Evolutionary conservation across 148 eudicot genomes (phyloP).

Genomic region (Vaccinium myrtillus): DNA sequence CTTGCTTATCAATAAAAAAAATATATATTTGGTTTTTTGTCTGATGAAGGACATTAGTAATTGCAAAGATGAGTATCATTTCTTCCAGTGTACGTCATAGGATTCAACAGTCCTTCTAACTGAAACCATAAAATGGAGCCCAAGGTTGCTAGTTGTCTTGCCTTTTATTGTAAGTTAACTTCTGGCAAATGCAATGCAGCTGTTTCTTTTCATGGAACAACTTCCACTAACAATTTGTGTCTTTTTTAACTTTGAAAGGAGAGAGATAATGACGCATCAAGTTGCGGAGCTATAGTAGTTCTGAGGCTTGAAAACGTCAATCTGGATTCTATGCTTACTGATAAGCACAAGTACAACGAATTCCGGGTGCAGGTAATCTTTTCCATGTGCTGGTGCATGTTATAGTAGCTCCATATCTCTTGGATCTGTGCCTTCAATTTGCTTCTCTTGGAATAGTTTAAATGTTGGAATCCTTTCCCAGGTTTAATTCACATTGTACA

Average conservation of each 20-base stretch:
- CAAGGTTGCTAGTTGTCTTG: not conserved
- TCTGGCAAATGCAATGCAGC: not conserved
- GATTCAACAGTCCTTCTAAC: not conserved
- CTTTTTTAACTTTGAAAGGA: conserved; percentile 27
- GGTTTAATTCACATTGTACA: not conserved
- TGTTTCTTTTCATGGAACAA: not conserved
- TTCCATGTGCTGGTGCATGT: not conserved
- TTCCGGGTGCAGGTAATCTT: conserved; percentile 67
- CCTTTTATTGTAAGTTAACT: not conserved
- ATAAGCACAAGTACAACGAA: conserved; percentile 56
- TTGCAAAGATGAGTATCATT: not conserved
- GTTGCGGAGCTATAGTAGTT: conserved; percentile 48
- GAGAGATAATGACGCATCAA: conserved; percentile 35
- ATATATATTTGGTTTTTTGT: not conserved
- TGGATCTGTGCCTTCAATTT: conserved; percentile 11
- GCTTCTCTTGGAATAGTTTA: not conserved
- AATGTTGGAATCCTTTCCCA: not conserved
- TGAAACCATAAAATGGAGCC: not conserved
- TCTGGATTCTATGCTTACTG: conserved; percentile 61
- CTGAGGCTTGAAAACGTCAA: conserved; percentile 60
- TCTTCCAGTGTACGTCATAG: not conserved
- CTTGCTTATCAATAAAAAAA: too few relatives aligned
- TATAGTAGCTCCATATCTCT: conserved; percentile 8
- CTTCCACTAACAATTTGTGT: not conserved
- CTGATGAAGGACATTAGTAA: not conserved